Evolutionary conservation across 352 stramenopile genomes (phyloP), one percentile per base, ranked within the genome.

Genomic region (Pythium sp.): DNA sequence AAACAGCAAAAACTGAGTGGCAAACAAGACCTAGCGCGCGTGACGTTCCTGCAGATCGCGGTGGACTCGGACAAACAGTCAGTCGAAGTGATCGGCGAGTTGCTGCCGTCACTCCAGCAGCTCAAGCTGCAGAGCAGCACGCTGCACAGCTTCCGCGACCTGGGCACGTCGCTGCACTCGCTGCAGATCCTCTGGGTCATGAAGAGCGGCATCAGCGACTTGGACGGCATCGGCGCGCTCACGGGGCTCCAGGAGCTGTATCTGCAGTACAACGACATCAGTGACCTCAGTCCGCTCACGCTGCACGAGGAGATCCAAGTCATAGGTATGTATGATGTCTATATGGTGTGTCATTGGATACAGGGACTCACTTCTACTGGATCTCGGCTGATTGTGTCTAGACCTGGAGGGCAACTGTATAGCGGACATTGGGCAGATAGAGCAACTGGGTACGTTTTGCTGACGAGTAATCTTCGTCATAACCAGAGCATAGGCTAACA

Each of bases 271-370:
- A 97, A 97, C 63, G 72, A 75, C 28, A 82, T 97, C 57, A 80
- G 58, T 43, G 86, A 95, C 62, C 88, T 97, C 56, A 94, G 79
- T 53, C 87, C 89, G 3, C 70, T 96, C 38, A 86, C 82, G 34
- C 91, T 96, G 84, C 90, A 96, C 68, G 89, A 97, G 26, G 76
- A 91, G 54, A 77, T 97, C n/a, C 74, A 86, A 55, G 67, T 95
- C 34, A 64, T 94, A 30, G 86, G 85, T 93, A 58, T 36, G 75
- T 55, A 53, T 49, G 15, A 53, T 20, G 15, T 47, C 12, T 18
- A 20, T 47, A 47, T 47, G 12, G 12, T 18, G 11, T 46, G 38
- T 3, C 5, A 47, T 20, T 18, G 14, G 5, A 47, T 18, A 20
- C 5, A 18, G 38, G 38, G 38, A 5, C 38, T 47, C 38, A 47